Base-by-base conservation (phyloP, 2,329 filamentous ascomycete species). In the Curvularia lunata region DNA sequence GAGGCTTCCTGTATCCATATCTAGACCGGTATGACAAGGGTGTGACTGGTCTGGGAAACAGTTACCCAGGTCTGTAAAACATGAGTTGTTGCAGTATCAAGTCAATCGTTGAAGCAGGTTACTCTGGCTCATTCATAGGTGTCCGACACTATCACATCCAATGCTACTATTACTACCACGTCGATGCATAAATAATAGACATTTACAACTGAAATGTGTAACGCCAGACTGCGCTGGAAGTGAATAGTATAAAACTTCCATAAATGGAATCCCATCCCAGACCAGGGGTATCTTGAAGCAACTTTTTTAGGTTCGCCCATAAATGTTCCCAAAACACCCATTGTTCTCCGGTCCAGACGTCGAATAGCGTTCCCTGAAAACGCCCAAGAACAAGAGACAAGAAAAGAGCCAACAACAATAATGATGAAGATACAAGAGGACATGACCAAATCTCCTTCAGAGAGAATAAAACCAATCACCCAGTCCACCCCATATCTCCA, bases 401-500 rank as follows among this genome's bases (percentile, higher is more conserved):
- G 19, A 48, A 48, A 25, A 38, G 27, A 25, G 16, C 9, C n/a
- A 19, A 46, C 25, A 46, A 19, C 23, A 46, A 30, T 13, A 37
- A 37, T 37, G n/a, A 2, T 37, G 19, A 16, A 16, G 3, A n/a
- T 9, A 19, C 32, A 28, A 9, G 10, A 43, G 16, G 16, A 16
- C 16, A 16, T 27, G 25, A 49, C 5, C 16, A 18, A 40, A 25
- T 13, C 9, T 28, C 48, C 28, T 43, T 13, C 13, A 37, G 18
- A 13, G 7, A 21, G 16, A 21, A 12, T 18, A 21, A 43, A 6
- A 10, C 9, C 28, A 21, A 45, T 50, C 16, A 47, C 25, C 67
- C 69, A 38, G 62, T 72, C 68, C 68, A 73, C n/a, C 64, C 66
- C 66, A 71, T 68, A 13, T 66, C 67, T 5, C 60, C 68, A 19